phyloP scores from a whole-genome alignment of 177 flowering plant genomes.

The Vitis hybrid region DNA sequence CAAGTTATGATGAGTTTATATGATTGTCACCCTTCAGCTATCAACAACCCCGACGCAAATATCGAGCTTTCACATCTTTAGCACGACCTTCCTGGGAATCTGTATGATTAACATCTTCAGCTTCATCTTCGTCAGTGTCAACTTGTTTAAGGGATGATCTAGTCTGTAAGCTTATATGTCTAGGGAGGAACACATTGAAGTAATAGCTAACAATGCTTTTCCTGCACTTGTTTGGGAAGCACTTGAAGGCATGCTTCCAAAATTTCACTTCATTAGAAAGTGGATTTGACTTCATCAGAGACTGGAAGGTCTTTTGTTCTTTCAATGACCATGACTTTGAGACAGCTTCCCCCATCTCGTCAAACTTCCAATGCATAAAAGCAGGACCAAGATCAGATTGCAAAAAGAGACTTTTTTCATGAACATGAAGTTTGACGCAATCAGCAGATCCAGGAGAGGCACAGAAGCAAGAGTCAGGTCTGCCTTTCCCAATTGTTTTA shows the following conservation, averaged over 20 bases:
- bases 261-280: constrained; percentile 18
- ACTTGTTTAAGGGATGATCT: constrained; percentile 20
- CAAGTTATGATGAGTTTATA: not conserved
- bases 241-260: constrained; percentile 28
- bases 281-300: constrained; percentile 26
- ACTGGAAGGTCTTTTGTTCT: constrained; percentile 32
- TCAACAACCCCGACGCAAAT: constrained; percentile 1
- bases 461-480: constrained; percentile 39
- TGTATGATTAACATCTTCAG: constrained; percentile 3
- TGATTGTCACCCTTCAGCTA: not conserved
- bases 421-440: constrained; percentile 36
- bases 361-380: constrained; percentile 41
- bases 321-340: constrained; percentile 38
- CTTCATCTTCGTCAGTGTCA: constrained; percentile 24
- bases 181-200: constrained; percentile 45
- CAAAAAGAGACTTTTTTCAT: constrained; percentile 25
- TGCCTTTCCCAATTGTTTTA: constrained; percentile 35
- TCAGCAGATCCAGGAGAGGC: constrained; percentile 28
- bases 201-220: constrained; percentile 40
- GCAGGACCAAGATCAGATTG: constrained; percentile 40
- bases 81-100: not conserved
- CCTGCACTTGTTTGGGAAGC: constrained; percentile 31
- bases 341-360: constrained; percentile 59
- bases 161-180: constrained; percentile 29
- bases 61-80: constrained; percentile 7